Evolutionary conservation across 2,329 filamentous ascomycete species (phyloP).

Genomic region (Penicillium polonicum): DNA sequence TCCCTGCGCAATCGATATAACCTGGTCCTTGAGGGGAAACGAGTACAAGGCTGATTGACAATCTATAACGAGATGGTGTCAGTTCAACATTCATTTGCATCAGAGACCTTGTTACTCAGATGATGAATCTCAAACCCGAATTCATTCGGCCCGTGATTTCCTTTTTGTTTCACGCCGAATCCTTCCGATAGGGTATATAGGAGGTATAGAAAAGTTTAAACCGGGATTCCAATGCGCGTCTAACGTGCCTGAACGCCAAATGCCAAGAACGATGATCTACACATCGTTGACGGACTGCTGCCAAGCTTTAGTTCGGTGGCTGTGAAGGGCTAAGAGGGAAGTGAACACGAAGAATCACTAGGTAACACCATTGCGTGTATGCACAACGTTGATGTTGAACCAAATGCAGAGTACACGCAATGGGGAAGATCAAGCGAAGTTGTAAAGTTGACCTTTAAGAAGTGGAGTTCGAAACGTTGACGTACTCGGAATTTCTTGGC

Average conservation of each 20-base stretch:
- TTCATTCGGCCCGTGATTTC: conserved; percentile 10
- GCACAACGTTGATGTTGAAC: neutral
- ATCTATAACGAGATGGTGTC: neutral
- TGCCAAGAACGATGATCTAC: conserved; percentile 33
- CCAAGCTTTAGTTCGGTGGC: conserved; percentile 32
- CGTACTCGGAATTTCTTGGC: conserved; percentile 2
- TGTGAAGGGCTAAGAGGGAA: conserved; percentile 11
- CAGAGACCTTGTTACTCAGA: conserved; percentile 11
- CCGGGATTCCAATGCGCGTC: neutral
- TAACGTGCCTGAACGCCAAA: conserved; percentile 15
- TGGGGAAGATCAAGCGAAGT: neutral
- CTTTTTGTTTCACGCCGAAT: neutral
- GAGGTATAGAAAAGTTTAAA: conserved; percentile 1
- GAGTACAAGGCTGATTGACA: conserved; percentile 6
- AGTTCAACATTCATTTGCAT: neutral
- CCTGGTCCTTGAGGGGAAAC: neutral
- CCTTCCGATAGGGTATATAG: neutral
- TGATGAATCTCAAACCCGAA: conserved; percentile 15
- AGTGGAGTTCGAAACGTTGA: neutral
- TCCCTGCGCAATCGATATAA: neutral
- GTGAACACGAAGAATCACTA: neutral
- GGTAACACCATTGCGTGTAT: conserved; percentile 9
- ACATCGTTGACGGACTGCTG: conserved; percentile 30
- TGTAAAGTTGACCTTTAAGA: neutral
- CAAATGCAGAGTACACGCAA: neutral